Percentiles rank a stretch among this genome's conserved stretches.
phyloP scores from a whole-genome alignment of 371 early-diverging fungal genomes.

The Smittium culicis region DNA sequence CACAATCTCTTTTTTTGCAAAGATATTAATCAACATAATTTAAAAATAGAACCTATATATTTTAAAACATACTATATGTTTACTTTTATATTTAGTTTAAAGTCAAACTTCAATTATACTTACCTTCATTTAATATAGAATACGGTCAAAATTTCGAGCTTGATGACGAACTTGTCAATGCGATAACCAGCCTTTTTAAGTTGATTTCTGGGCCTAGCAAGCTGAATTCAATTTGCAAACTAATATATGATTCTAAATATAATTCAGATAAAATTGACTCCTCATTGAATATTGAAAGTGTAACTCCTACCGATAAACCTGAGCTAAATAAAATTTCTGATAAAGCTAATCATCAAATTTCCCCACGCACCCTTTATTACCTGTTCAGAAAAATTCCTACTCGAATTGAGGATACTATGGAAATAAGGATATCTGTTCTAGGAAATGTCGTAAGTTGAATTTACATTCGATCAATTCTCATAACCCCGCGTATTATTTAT shows the following conservation, averaged over 20 bases:
- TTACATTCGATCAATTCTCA: constrained; percentile 19
- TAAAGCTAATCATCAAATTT: too few species aligned
- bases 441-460: constrained; percentile 60
- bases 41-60: too few species aligned
- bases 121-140: not conserved
- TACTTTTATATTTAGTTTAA: too few species aligned
- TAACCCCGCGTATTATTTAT: too few species aligned
- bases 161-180: not conserved
- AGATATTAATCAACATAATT: not conserved
- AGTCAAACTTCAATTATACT: too few species aligned
- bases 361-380: constrained; percentile 8
- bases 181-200: not conserved
- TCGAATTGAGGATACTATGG: constrained; percentile 58
- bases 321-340: too few species aligned
- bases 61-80: too few species aligned
- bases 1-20: not conserved
- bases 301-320: too few species aligned
- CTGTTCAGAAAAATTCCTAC: constrained; percentile 56
- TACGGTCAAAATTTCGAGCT: not conserved
- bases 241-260: not conserved
- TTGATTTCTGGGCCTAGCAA: not conserved
- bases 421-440: constrained; percentile 76
- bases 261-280: too few species aligned
- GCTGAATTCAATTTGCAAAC: not conserved
- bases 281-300: too few species aligned